Conservation (phyloP, 495 filamentous ascomycete genomes). For the Trichoderma reesei region DNA sequence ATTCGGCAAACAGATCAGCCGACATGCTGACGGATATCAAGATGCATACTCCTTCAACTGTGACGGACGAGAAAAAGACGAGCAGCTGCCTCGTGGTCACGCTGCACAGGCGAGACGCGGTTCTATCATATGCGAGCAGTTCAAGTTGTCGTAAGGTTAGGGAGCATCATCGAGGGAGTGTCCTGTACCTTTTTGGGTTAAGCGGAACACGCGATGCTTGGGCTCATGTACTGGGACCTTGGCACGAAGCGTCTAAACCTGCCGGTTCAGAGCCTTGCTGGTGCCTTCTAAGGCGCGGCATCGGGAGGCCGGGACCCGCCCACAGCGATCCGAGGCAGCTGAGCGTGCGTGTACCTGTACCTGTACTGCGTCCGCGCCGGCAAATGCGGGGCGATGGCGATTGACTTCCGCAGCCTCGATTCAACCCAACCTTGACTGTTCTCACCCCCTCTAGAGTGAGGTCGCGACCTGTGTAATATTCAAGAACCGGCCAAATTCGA, state of each 20-base stretch:
- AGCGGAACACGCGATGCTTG: background rate
- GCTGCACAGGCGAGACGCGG: background rate
- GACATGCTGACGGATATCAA: slow-evolving; percentile 44
- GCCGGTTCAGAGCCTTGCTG: background rate
- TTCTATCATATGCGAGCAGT: background rate
- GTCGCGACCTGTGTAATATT: background rate
- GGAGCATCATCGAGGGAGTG: no score
- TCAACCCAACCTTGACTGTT: background rate
- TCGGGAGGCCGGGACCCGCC: background rate
- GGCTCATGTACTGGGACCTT: background rate
- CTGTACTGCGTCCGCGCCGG: background rate
- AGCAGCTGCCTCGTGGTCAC: slow-evolving; percentile 7
- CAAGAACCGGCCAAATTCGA: background rate
- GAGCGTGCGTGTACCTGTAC: background rate
- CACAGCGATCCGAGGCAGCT: background rate
- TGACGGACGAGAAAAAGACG: background rate
- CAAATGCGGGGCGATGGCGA: background rate
- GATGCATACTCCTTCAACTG: background rate
- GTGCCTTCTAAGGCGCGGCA: background rate
- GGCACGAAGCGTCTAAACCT: background rate
- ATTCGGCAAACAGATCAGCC: slow-evolving; percentile 63
- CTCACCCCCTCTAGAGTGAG: background rate
- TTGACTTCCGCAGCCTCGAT: background rate
- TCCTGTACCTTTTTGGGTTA: background rate
- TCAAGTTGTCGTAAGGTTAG: background rate